phyloP scores from a whole-genome alignment of 495 filamentous ascomycete genomes.

The Cudoniella acicularis region DNA sequence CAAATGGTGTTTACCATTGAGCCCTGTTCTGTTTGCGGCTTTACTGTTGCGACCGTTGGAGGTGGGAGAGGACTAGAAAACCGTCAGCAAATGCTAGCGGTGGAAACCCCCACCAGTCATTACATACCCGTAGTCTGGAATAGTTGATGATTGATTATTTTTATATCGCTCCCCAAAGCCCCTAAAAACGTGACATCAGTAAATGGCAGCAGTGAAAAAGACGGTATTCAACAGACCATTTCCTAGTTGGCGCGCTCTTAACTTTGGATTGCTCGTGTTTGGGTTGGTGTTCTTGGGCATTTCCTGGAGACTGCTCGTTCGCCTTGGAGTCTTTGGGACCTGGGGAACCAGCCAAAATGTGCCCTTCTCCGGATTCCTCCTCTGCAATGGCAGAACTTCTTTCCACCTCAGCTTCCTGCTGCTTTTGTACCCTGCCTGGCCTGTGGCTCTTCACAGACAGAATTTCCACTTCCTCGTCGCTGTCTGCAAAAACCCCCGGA shows the following conservation, averaged over 20 bases:
- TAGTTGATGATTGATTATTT: no score
- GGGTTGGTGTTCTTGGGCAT: no score
- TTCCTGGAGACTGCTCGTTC: neutral
- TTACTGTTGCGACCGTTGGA: neutral
- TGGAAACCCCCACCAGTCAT: no score
- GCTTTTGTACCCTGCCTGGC: neutral
- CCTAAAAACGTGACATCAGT: neutral
- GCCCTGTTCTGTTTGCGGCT: neutral
- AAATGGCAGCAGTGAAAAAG: neutral
- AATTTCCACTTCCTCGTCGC: neutral
- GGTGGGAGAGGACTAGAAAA: no score
- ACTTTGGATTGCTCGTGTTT: neutral
- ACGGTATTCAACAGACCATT: neutral
- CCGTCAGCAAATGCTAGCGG: no score
- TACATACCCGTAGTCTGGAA: conserved; percentile 4
- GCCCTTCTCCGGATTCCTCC: no score
- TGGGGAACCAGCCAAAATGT: no score
- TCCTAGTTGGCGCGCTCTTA: neutral
- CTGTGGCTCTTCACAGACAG: conserved; percentile 14
- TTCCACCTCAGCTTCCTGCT: neutral
- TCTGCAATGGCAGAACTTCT: no score
- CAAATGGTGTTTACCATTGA: neutral
- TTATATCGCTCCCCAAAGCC: neutral
- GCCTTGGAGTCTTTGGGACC: neutral
- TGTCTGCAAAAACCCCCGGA: neutral